Percentiles rank a stretch among this genome's conserved stretches.
These are phyloP conservation scores for Magnusiomyces tetraspermus DNA, from an alignment of 1,139 yeast species.

Conservation along the genomic window DNA sequence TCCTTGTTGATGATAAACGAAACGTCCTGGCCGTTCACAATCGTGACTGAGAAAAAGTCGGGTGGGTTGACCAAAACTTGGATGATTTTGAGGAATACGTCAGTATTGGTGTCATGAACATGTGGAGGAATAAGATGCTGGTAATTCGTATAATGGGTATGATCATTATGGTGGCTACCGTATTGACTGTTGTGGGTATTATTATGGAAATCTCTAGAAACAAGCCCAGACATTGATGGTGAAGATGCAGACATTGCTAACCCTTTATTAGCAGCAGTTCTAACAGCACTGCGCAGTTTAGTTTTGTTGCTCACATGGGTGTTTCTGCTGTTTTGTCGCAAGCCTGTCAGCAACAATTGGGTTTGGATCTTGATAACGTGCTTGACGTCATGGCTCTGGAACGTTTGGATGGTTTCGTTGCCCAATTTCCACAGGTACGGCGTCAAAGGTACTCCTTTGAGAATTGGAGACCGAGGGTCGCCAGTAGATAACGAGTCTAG, in stretches of 20 bases:
- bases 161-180: no score
- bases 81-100: constrained; percentile 22
- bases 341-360: constrained; percentile 41
- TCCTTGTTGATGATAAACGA: constrained; percentile 41
- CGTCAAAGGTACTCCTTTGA: neutral
- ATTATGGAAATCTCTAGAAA: no score
- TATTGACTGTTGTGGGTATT: no score
- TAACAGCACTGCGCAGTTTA: neutral
- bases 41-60: constrained; percentile 49
- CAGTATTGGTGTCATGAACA: no score
- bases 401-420: constrained; percentile 36
- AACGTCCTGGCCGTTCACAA: constrained; percentile 43
- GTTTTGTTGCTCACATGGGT: neutral
- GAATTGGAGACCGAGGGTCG: constrained; percentile 13
- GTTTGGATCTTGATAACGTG: constrained; percentile 39
- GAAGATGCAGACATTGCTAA: neutral
- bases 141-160: no score
- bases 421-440: constrained; percentile 22
- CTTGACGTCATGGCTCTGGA: constrained; percentile 20
- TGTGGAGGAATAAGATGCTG: no score
- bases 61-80: constrained; percentile 33
- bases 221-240: no score
- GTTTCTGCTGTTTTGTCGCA: no score
- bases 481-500: neutral
- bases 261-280: no score